Conservation (phyloP, 1,284 basidiomycete species). For the Puccinia triticina region DNA sequence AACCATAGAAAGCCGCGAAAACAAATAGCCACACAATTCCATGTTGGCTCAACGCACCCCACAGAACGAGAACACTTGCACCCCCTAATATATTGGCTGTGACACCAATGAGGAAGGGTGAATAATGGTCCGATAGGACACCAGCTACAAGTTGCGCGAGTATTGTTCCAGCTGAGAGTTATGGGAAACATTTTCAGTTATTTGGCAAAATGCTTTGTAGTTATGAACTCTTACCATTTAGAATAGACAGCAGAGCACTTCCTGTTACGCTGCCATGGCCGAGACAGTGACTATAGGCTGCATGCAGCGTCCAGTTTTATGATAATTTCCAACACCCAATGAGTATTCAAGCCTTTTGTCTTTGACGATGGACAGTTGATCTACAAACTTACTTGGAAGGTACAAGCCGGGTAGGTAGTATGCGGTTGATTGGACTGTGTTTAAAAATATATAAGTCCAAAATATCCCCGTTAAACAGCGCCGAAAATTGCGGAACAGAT, state of each 20-base stretch:
- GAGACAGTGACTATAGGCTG: conserved; percentile 9
- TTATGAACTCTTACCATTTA: conserved; percentile 16
- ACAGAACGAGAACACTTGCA: conserved; percentile 30
- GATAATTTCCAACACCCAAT: background rate
- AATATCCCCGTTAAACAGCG: conserved; percentile 9
- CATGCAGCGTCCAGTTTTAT: background rate
- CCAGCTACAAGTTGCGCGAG: conserved; percentile 22
- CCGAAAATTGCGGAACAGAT: background rate
- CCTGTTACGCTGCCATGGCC: conserved; percentile 1
- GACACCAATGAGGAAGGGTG: conserved; percentile 39
- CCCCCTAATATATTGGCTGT: conserved; percentile 17
- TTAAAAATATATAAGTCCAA: conserved; percentile 37
- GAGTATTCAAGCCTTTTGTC: background rate
- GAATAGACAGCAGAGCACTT: conserved; percentile 13
- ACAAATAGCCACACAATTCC: conserved; percentile 20
- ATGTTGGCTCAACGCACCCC: conserved; percentile 31
- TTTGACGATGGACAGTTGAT: background rate
- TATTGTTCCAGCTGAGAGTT: conserved; percentile 7
- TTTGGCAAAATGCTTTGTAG: background rate
- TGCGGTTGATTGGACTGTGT: conserved; percentile 37
- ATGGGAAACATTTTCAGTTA: background rate
- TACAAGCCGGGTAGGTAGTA: conserved; percentile 47
- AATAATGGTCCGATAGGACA: conserved; percentile 38
- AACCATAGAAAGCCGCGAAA: conserved; percentile 33
- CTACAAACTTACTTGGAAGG: conserved; percentile 39